Evolutionary conservation across 2,329 filamentous ascomycete species (phyloP), one percentile per base, ranked within the genome.

Genomic region (Albophoma yamanashiensis): DNA sequence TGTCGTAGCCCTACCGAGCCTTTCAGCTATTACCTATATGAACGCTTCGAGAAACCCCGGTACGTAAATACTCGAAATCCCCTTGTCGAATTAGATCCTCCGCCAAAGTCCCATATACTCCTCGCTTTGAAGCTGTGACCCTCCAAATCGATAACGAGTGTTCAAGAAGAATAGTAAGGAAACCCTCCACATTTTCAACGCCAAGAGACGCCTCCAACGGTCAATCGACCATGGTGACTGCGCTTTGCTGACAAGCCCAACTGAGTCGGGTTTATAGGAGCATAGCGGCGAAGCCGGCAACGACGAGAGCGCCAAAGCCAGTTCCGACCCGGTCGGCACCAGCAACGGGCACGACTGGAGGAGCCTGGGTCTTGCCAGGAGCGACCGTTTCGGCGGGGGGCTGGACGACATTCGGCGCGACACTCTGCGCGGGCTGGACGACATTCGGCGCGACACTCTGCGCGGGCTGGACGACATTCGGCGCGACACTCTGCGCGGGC

Each of bases 241-340:
- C 47, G 8, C 7, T 34, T 17, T 52, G 27, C 47, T 52, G 27
- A 56, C 34, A 42, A 25, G 36, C 25, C 17, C 38, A 36, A n/a
- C 39, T 20, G 25, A 22, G 25, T 31, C 36, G 39, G 36, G 20
- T 53, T 66, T 71, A 77, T 61, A 77, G 63, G 60, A 73, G 65
- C 47, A 79, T 58, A 27, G 72, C 74, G 57, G 71, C 74, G 43
- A 76, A 61, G 60, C 73, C 77, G 50, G 71, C 76, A 39, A 76
- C 59, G 55, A 75, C 64, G 50, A 78, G 67, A 59, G 73, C 73
- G 34, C 73, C 74, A 31, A 74, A 58, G 58, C 71, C 72, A 36
- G 71, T 66, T 43, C 68, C 69, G 40, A 69, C 62, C 65, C 72
- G 74, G 60, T 68, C 70, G 55, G 73, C 76, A 27, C 69, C 76